These are phyloP conservation scores for Aotearoamyces nothofagi DNA, from an alignment of 2,329 filamentous ascomycete genomes.

Conservation along the genomic window DNA sequence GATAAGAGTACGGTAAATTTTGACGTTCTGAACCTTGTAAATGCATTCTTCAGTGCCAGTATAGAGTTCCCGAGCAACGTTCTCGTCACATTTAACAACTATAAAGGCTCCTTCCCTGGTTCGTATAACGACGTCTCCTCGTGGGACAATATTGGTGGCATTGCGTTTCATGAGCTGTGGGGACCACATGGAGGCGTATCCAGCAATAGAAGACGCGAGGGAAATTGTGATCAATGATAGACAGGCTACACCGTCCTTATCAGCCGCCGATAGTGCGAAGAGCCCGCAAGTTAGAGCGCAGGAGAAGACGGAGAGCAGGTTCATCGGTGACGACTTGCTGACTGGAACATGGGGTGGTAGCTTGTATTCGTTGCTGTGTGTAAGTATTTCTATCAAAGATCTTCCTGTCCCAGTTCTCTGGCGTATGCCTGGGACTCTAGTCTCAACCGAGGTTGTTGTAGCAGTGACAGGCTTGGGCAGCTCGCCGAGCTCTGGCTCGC, in stretches of 20 bases:
- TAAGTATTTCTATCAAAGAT: background rate
- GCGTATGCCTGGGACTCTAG: background rate
- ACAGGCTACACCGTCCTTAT: slow-evolving; percentile 34
- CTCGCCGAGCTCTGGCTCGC: background rate
- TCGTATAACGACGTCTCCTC: slow-evolving; percentile 44
- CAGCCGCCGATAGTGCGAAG: slow-evolving; percentile 25
- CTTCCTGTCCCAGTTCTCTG: background rate
- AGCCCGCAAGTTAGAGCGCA: slow-evolving; percentile 32
- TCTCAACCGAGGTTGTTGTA: background rate
- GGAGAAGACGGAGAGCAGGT: slow-evolving; percentile 35
- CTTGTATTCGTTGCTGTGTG: slow-evolving; percentile 11
- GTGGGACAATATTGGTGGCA: slow-evolving; percentile 26
- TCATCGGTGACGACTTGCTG: slow-evolving; percentile 32
- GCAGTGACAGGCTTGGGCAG: background rate
- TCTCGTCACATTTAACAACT: slow-evolving; percentile 39
- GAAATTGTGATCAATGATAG: slow-evolving; percentile 36
- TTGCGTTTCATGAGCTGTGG: slow-evolving; percentile 36
- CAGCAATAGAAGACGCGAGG: slow-evolving; percentile 34
- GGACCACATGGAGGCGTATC: slow-evolving; percentile 41
- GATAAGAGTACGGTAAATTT: slow-evolving; percentile 36
- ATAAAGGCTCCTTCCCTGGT: slow-evolving; percentile 45
- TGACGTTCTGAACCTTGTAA: slow-evolving; percentile 30
- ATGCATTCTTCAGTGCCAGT: slow-evolving; percentile 43
- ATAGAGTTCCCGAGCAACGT: slow-evolving; percentile 47
- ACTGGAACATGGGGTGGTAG: slow-evolving; percentile 33